Percentiles rank a stretch among this genome's conserved stretches.
Evolutionary conservation across 257 asterid species (phyloP).

Genomic region (Solanum tarijense): DNA sequence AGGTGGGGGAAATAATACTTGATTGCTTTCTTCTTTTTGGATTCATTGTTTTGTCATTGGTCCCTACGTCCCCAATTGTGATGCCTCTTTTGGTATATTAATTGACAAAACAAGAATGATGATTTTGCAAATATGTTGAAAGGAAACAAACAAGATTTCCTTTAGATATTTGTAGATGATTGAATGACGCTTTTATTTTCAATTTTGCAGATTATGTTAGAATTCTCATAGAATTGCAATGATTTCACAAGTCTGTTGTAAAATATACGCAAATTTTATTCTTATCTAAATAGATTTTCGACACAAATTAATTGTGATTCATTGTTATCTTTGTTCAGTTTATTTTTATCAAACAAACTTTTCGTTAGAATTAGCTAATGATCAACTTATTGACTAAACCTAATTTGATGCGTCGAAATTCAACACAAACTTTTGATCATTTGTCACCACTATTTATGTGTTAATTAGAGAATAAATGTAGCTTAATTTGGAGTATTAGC

Average conservation of each 20-base stretch:
- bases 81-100: neutral
- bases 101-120: conserved; percentile 22
- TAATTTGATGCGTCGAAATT: too few species aligned
- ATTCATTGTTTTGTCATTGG: conserved; percentile 11
- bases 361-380: neutral
- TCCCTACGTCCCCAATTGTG: conserved; percentile 1
- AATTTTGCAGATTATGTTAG: neutral
- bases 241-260: neutral
- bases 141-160: conserved; percentile 20
- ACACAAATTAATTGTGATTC: neutral
- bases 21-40: neutral
- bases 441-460: neutral
- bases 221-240: neutral
- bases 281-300: neutral
- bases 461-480: neutral
- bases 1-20: neutral
- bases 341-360: too few species aligned
- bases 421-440: neutral
- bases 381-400: neutral
- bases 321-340: too few species aligned
- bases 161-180: conserved; percentile 12
- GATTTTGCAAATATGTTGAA: conserved; percentile 9
- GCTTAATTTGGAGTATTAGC: neutral
- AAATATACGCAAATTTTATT: fast-evolving
- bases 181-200: neutral